Evolutionary conservation across 2,329 filamentous ascomycete species (phyloP).

Genomic region (Akanthomyces dipterigenus): DNA sequence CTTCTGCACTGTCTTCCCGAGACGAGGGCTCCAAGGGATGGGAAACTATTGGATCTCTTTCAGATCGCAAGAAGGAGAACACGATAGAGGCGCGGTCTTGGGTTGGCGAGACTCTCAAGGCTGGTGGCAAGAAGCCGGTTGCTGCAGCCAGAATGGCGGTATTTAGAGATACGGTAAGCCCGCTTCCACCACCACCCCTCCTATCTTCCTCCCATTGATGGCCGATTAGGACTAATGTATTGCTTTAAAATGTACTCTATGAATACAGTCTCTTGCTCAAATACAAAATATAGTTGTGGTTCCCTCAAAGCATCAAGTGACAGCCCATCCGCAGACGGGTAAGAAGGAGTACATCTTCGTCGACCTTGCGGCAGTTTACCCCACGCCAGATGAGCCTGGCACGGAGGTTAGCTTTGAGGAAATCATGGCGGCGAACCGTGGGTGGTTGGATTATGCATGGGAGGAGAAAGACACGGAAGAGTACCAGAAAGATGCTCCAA

Average conservation of each 20-base stretch:
- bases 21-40: conserved; percentile 63
- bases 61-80: conserved; percentile 93
- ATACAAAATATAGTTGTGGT: conserved; percentile 62
- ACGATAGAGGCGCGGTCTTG: conserved; percentile 77
- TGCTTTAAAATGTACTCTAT: conserved; percentile 31
- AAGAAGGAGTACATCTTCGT: conserved; percentile 83
- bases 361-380: conserved; percentile 79
- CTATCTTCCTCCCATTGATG: conserved; percentile 68
- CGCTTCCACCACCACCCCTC: conserved; percentile 26
- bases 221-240: conserved; percentile 88
- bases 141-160: conserved; percentile 73
- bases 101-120: conserved; percentile 85
- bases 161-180: conserved; percentile 86
- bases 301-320: conserved; percentile 68
- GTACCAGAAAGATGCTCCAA: conserved; percentile 19
- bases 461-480: conserved; percentile 35
- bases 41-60: conserved; percentile 83
- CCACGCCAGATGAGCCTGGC: conserved; percentile 61
- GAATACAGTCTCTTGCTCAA: conserved; percentile 49
- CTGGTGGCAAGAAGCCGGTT: conserved; percentile 71
- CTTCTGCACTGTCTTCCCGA: conserved; percentile 48
- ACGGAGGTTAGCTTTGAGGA: conserved; percentile 89
- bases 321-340: conserved; percentile 73
- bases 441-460: conserved; percentile 58
- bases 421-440: conserved; percentile 69